Evolutionary conservation across 768 basidiomycete genomes (phyloP).

Genomic region (Pleurotus pulmonarius): DNA sequence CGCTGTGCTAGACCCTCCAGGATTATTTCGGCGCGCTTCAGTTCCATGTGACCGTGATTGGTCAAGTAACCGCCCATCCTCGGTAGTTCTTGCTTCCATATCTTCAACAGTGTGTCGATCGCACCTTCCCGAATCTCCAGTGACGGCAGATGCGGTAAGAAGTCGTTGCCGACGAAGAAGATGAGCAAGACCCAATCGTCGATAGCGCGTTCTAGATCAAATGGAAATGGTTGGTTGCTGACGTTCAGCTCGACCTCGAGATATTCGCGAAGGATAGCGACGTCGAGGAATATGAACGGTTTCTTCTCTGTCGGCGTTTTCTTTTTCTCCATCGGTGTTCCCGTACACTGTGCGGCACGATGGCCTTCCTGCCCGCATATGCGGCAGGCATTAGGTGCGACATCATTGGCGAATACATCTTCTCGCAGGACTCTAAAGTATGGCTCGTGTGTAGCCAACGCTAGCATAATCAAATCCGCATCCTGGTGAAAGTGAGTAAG

Average conservation of each 20-base stretch:
- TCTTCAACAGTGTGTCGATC: constrained; percentile 93
- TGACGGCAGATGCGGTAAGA: constrained; percentile 95
- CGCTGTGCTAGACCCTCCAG: constrained; percentile 90
- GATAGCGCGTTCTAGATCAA: constrained; percentile 93
- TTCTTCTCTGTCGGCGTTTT: constrained; percentile 75
- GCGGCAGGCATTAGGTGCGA: constrained; percentile 76
- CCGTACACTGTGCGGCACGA: constrained; percentile 92
- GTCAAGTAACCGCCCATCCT: constrained; percentile 98
- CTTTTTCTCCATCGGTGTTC: constrained; percentile 66
- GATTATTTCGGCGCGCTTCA: constrained; percentile 87
- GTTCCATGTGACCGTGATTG: constrained; percentile 84
- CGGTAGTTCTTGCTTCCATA: constrained; percentile 91
- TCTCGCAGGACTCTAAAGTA: constrained; percentile 95
- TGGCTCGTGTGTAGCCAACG: constrained; percentile 98
- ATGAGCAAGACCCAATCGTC: constrained; percentile 99
- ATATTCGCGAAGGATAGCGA: constrained; percentile 93
- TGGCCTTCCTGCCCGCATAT: constrained; percentile 95
- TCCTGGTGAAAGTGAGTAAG: constrained; percentile 48
- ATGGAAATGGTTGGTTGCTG: constrained; percentile 72
- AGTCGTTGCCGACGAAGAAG: constrained; percentile 99
- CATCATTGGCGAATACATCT: constrained; percentile 89
- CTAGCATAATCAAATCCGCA: constrained; percentile 98
- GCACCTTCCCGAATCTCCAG: constrained; percentile 99
- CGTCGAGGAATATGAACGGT: constrained; percentile 99
- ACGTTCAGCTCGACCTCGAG: constrained; percentile 94